phyloP scores from a whole-genome alignment of 495 filamentous ascomycete species.

The Bacidia rubella region DNA sequence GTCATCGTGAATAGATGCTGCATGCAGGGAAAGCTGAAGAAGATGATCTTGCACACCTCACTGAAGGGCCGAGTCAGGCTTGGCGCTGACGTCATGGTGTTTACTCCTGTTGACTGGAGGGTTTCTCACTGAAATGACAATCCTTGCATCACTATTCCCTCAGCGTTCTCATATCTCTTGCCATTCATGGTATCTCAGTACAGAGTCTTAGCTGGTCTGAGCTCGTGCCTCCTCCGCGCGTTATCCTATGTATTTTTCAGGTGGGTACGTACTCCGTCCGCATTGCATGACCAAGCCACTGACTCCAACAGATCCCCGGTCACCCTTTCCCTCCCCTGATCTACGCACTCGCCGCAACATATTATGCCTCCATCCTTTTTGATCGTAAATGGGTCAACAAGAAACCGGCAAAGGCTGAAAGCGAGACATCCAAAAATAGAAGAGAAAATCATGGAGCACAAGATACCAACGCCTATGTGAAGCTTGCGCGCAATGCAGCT shows the following conservation, averaged over 20 bases:
- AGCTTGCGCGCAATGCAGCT: not conserved
- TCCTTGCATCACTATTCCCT: no score
- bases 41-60: no score
- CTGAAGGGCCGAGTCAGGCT: no score
- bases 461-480: not conserved
- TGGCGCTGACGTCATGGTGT: no score
- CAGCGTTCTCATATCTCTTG: no score
- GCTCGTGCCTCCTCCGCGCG: slow-evolving; percentile 49
- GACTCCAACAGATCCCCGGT: slow-evolving; percentile 42
- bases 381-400: slow-evolving; percentile 3
- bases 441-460: not conserved
- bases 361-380: slow-evolving; percentile 50
- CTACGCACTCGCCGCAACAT: slow-evolving; percentile 57
- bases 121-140: no score
- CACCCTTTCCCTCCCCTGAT: slow-evolving; percentile 49
- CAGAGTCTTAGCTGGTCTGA: slow-evolving; percentile 23
- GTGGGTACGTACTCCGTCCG: slow-evolving; percentile 49
- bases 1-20: no score
- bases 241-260: slow-evolving; percentile 63
- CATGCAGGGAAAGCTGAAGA: no score
- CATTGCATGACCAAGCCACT: slow-evolving; percentile 17
- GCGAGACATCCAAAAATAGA: not conserved
- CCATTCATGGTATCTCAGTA: not conserved
- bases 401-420: slow-evolving; percentile 7
- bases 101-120: no score